Base-by-base conservation (phyloP, 208 protist species). In the Tetramitus jugosus region DNA sequence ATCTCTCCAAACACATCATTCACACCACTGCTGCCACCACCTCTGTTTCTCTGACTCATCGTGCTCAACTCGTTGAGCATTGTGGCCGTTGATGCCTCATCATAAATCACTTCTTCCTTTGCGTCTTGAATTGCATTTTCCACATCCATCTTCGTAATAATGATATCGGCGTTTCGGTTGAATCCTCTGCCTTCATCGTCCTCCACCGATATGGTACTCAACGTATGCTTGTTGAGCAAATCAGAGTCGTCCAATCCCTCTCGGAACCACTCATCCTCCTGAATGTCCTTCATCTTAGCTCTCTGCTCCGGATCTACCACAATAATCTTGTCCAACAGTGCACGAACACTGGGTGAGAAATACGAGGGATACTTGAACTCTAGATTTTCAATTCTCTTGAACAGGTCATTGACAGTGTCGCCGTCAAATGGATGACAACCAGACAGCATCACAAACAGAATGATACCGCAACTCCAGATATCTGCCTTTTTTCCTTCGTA, bases 391-490 rank as follows among this genome's bases (percentile, higher is more conserved):
- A 96, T 96, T 79, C 92, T 94, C 14, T 81, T 88, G 82, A 95
- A 95, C 60, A 97, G 88, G 13, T 96, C 94, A 77, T 94, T 84
- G 43, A 95, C 83, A 20, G 91, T 96, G 45, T 84, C 77, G 61
- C 97, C 96, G 74, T 98, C 94, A 78, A 99, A 98, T 17, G 97
- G 97, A 6, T 98, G 87, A 52, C 84, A 88, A 17, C 92, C 93
- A 37, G 88, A 87, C 0, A 98, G 84, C 86, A 99, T 93, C 46
- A 98, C 97, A 84, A 95, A 99, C 1, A 99, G 86, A 69, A 99
- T 96, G 17, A 96, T 93, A 23, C 96, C 96, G 56, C 94, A 95
- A 80, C 89, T 94, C 95, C 96, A 98, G 84, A 98, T 92, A 84
- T 98, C 96, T 56, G 94, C 94, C 78, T 89, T 80, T 72, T 85